Evolutionary conservation across 768 basidiomycete genomes (phyloP).

Genomic region (Galerina marginata): DNA sequence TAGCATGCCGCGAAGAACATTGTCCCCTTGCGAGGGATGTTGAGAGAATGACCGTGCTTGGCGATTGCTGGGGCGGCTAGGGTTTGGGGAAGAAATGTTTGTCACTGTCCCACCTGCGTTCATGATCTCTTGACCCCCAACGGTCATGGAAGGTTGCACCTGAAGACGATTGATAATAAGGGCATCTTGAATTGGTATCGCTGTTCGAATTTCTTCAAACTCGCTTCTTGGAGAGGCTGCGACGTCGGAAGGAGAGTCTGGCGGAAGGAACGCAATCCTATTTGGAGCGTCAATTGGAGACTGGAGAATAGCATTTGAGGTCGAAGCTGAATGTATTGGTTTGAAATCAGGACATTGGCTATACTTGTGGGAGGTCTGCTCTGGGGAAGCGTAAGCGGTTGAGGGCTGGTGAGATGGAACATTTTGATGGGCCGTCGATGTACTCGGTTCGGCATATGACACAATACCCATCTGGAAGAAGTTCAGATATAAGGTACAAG

Average conservation of each 20-base stretch:
- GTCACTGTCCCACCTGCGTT: too few species aligned
- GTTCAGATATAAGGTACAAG: not conserved
- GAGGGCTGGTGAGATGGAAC: not conserved
- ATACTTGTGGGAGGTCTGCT: not conserved
- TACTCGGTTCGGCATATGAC: not conserved
- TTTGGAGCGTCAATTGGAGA: too few species aligned
- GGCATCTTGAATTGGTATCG: too few species aligned
- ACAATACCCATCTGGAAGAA: not conserved
- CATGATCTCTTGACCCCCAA: too few species aligned
- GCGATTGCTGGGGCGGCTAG: not conserved
- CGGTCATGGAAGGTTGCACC: too few species aligned
- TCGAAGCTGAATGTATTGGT: not conserved
- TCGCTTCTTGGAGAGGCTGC: too few species aligned
- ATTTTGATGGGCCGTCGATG: not conserved
- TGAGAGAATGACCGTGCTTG: constrained; percentile 2
- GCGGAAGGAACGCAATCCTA: too few species aligned
- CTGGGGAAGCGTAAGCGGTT: not conserved
- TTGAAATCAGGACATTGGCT: not conserved
- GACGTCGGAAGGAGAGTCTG: too few species aligned
- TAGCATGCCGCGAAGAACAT: not conserved
- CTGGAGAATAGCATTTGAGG: not conserved
- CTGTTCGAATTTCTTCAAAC: too few species aligned
- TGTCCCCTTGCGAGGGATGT: constrained; percentile 2
- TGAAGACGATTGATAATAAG: too few species aligned
- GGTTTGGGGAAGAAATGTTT: too few species aligned